phyloP scores from a whole-genome alignment of 1,139 yeast genomes.

The Saccharomyces pastorianus region DNA sequence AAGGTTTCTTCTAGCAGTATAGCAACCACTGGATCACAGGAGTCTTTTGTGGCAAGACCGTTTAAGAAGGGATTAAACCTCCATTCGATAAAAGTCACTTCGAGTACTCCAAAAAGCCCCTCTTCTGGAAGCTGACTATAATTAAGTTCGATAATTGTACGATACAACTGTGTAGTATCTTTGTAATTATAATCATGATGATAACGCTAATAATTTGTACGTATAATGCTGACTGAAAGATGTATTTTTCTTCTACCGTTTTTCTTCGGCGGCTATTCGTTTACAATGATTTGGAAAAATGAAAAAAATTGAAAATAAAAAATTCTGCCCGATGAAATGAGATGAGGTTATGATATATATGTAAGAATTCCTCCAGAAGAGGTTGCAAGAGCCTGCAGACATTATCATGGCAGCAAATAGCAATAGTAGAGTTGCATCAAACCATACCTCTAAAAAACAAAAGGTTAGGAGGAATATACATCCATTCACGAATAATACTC shows the following conservation, averaged over 20 bases:
- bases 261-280: neutral
- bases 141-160: neutral
- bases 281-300: neutral
- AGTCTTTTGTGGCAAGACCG: slow-evolving; percentile 10
- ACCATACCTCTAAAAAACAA: slow-evolving; percentile 1
- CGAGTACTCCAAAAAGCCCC: slow-evolving; percentile 1
- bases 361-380: neutral
- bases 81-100: slow-evolving; percentile 4
- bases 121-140: neutral
- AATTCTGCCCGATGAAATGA: slow-evolving; percentile 9
- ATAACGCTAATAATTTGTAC: neutral
- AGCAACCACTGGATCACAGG: slow-evolving; percentile 12
- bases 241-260: neutral
- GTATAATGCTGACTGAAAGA: neutral
- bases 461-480: slow-evolving; percentile 5
- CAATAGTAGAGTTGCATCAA: neutral
- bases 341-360: slow-evolving; percentile 5
- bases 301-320: neutral
- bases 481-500: slow-evolving; percentile 9
- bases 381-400: neutral
- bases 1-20: slow-evolving; percentile 13
- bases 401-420: neutral
- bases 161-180: neutral
- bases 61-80: slow-evolving; percentile 14
- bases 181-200: neutral